Conservation (phyloP, 306 rosid species). For the Carpinus fangiana region DNA sequence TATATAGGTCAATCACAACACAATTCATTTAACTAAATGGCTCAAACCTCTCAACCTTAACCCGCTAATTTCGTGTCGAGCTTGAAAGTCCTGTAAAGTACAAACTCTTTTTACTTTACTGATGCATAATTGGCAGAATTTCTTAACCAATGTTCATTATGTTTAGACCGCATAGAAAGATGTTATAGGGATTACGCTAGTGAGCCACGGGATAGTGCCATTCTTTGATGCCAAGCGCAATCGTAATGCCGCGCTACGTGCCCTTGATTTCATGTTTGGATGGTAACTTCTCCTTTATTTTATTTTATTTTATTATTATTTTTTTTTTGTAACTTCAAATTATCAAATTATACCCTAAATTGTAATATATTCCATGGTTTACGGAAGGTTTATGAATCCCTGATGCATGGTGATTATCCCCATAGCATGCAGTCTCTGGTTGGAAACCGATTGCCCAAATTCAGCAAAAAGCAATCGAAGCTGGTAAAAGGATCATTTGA, state of each 20-base stretch:
- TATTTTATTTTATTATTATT: conserved; percentile 3
- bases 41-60: neutral
- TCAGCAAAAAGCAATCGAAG: conserved; percentile 36
- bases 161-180: conserved; percentile 63
- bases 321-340: neutral
- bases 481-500: conserved; percentile 56
- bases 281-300: conserved; percentile 14
- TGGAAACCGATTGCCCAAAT: conserved; percentile 52
- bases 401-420: conserved; percentile 58
- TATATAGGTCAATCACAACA: too few relatives aligned
- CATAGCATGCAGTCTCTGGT: conserved; percentile 40
- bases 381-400: conserved; percentile 61
- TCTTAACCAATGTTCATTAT: too few relatives aligned
- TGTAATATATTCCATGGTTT: neutral
- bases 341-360: too few relatives aligned
- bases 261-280: conserved; percentile 33
- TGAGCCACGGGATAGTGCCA: conserved; percentile 50
- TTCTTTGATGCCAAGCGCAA: conserved; percentile 30
- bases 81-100: too few relatives aligned
- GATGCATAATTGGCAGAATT: too few relatives aligned
- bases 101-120: too few relatives aligned
- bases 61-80: too few relatives aligned
- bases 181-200: conserved; percentile 53
- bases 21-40: too few relatives aligned
- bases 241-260: conserved; percentile 21